A percentile compares a stretch with the other conserved stretches of the same genome.
Evolutionary conservation across 495 filamentous ascomycete genomes (phyloP).

Genomic region (Tuber microsphaerosporum): DNA sequence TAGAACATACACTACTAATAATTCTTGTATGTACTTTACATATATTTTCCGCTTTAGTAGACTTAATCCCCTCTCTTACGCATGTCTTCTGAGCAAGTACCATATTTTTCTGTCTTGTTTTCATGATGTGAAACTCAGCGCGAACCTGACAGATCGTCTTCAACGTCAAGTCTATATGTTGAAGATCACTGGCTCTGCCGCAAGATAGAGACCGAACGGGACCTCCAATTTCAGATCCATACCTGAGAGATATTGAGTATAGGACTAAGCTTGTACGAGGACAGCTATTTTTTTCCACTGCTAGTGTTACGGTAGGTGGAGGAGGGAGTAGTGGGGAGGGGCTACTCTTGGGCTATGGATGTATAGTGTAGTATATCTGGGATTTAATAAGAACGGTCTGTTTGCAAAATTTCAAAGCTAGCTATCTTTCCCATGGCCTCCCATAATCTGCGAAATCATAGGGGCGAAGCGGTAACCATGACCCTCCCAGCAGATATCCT

Average conservation of each 20-base stretch:
- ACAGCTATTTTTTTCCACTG: not conserved
- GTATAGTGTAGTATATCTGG: not conserved
- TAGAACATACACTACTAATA: not conserved
- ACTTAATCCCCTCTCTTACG: not conserved
- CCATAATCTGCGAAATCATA: not conserved
- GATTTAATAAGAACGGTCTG: not conserved
- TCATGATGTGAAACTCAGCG: constrained; percentile 6
- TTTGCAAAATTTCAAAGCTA: not conserved
- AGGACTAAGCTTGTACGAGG: constrained; percentile 22
- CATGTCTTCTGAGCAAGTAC: not conserved
- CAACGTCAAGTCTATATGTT: constrained; percentile 34
- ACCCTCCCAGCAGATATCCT: not conserved
- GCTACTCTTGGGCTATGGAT: not conserved
- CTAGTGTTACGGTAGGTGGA: not conserved
- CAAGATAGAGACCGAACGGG: constrained; percentile 20
- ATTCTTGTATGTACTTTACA: constrained; percentile 2
- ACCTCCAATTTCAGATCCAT: constrained; percentile 34
- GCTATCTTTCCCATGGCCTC: not conserved
- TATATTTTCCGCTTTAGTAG: not conserved
- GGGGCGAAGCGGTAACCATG: not conserved
- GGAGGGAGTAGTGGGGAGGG: not conserved
- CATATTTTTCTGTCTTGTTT: not conserved
- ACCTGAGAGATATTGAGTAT: constrained; percentile 32
- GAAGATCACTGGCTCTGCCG: constrained; percentile 36
- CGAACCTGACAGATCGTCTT: constrained; percentile 36